Conservation (phyloP, 179 eudicot species). For the Vitellaria paradoxa region DNA sequence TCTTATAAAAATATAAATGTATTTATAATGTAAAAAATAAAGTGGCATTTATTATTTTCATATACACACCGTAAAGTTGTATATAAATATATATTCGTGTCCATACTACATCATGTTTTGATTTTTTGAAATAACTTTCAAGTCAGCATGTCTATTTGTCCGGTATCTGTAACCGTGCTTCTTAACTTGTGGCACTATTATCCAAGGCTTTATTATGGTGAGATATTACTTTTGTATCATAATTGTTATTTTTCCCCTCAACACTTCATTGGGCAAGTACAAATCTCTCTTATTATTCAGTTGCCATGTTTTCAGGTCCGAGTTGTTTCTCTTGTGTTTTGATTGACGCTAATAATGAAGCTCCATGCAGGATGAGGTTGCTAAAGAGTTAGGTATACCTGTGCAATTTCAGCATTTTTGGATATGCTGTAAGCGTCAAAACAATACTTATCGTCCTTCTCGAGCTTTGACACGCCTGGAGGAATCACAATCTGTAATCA, state of each 20-base stretch:
- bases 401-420: constrained; percentile 79
- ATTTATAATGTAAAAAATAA: too few relatives aligned
- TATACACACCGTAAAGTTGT: too few relatives aligned
- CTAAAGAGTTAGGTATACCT: constrained; percentile 77
- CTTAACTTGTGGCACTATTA: background rate
- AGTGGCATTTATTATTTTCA: too few relatives aligned
- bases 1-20: too few relatives aligned
- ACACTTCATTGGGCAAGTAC: background rate
- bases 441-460: constrained; percentile 78
- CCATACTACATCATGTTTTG: too few relatives aligned
- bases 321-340: background rate
- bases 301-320: background rate
- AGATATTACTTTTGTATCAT: background rate
- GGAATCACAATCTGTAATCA: constrained; percentile 60
- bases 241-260: background rate
- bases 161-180: too few relatives aligned
- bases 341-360: background rate
- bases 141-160: too few relatives aligned
- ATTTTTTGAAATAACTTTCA: too few relatives aligned
- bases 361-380: constrained; percentile 74
- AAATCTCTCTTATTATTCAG: too few relatives aligned
- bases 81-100: too few relatives aligned
- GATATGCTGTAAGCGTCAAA: constrained; percentile 83
- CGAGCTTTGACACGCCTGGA: constrained; percentile 63
- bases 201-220: background rate